These are phyloP conservation scores for Pyrus bretschneideri DNA, from an alignment of 306 rosid species.

Conservation along the genomic window DNA sequence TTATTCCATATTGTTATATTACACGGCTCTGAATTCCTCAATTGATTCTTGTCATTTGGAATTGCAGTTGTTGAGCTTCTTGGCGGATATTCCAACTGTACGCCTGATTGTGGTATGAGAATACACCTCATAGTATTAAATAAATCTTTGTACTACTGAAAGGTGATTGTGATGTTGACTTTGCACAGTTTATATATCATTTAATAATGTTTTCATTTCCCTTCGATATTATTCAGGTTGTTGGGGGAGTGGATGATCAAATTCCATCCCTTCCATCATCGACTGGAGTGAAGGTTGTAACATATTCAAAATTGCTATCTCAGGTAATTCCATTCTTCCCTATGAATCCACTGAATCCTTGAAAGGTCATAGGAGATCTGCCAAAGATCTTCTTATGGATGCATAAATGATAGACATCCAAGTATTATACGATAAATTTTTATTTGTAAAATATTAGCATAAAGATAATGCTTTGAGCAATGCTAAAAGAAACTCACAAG, in stretches of 20 bases:
- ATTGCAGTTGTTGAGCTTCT: conserved; percentile 81
- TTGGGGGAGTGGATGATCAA: conserved; percentile 86
- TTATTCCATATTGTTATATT: neutral
- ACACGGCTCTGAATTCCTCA: conserved; percentile 13
- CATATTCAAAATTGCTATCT: conserved; percentile 65
- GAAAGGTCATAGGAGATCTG: neutral
- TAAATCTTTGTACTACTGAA: conserved; percentile 11
- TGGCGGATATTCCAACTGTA: conserved; percentile 78
- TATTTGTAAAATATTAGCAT: neutral
- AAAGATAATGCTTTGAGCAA: neutral
- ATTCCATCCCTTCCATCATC: conserved; percentile 79
- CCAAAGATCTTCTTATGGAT: neutral
- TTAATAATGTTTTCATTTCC: conserved; percentile 8
- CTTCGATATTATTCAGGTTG: conserved; percentile 45
- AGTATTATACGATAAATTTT: neutral
- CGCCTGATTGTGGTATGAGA: conserved; percentile 86
- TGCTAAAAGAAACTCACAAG: neutral
- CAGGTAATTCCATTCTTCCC: conserved; percentile 49
- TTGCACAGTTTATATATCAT: neutral
- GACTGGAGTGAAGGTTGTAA: conserved; percentile 63
- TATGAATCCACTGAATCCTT: conserved; percentile 9
- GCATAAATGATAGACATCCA: neutral
- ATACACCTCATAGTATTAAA: neutral
- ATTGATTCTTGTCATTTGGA: conserved; percentile 24
- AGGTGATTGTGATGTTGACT: neutral